phyloP scores from a whole-genome alignment of 2,329 filamentous ascomycete genomes.

The Dothideomycetes sp. region DNA sequence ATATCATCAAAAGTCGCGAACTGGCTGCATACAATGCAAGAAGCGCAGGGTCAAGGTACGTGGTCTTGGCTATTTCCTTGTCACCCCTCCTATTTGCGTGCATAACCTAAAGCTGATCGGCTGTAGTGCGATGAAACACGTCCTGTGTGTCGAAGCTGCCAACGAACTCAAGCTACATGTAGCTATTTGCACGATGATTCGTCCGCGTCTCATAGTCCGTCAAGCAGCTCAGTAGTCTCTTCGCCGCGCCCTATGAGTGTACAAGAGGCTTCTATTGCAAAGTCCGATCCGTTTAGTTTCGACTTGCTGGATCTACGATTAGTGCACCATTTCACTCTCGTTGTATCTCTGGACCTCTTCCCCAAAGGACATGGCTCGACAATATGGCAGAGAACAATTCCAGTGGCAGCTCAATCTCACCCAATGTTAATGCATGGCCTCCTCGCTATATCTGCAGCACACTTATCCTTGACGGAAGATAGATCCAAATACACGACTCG shows the following conservation, averaged over 20 bases:
- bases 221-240: neutral
- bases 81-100: neutral
- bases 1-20: slow-evolving; percentile 18
- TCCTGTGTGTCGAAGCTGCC: slow-evolving; percentile 17
- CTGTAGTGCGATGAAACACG: slow-evolving; percentile 17
- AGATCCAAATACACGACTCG: slow-evolving; percentile 14
- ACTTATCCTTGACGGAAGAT: slow-evolving; percentile 4
- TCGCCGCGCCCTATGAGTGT: too few relatives aligned
- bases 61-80: neutral
- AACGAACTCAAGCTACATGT: slow-evolving; percentile 15
- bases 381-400: slow-evolving; percentile 5
- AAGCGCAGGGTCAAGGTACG: slow-evolving; percentile 18
- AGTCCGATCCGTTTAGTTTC: slow-evolving; percentile 8
- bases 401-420: slow-evolving; percentile 5
- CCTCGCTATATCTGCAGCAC: slow-evolving; percentile 4
- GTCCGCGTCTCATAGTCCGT: slow-evolving; percentile 1
- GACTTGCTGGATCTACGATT: slow-evolving; percentile 17
- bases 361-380: slow-evolving; percentile 11
- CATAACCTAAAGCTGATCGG: neutral
- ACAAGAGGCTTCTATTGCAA: too few relatives aligned
- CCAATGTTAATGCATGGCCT: slow-evolving; percentile 6
- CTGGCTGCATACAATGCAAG: slow-evolving; percentile 18
- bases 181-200: slow-evolving; percentile 7
- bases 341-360: slow-evolving; percentile 14
- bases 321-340: slow-evolving; percentile 18